Evolutionary conservation across 768 basidiomycete species (phyloP).

Genomic region (Lactarius akahatsu): DNA sequence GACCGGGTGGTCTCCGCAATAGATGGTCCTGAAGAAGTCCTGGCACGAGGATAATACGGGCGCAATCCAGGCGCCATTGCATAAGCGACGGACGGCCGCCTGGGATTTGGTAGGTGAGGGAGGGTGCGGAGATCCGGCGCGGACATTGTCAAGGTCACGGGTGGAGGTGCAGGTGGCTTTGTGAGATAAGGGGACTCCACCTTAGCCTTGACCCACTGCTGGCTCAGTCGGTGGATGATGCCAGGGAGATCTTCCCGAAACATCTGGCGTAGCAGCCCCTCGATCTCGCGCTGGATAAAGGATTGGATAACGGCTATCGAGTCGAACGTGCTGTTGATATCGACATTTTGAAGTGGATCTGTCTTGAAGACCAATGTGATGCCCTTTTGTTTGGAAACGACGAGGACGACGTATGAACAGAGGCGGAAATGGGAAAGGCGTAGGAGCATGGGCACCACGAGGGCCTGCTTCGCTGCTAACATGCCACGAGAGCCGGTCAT

Average conservation of each 20-base stretch:
- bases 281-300: constrained; percentile 96
- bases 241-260: constrained; percentile 95
- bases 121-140: constrained; percentile 18
- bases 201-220: constrained; percentile 93
- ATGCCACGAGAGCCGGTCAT: constrained; percentile 82
- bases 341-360: constrained; percentile 95
- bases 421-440: constrained; percentile 94
- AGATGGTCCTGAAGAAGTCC: constrained; percentile 22
- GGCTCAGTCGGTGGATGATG: constrained; percentile 93
- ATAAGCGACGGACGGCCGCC: constrained; percentile 14
- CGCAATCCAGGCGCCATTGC: constrained; percentile 15
- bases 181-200: constrained; percentile 88
- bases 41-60: constrained; percentile 16
- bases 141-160: constrained; percentile 25
- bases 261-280: constrained; percentile 96
- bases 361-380: constrained; percentile 99
- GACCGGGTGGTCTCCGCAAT: constrained; percentile 18
- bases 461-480: constrained; percentile 91
- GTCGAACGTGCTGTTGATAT: constrained; percentile 97
- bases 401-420: constrained; percentile 93
- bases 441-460: constrained; percentile 97
- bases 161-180: constrained; percentile 39
- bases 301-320: constrained; percentile 97
- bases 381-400: constrained; percentile 96
- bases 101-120: neutral